phyloP scores from a whole-genome alignment of 2,329 filamentous ascomycete species.

The Coniella vitis region DNA sequence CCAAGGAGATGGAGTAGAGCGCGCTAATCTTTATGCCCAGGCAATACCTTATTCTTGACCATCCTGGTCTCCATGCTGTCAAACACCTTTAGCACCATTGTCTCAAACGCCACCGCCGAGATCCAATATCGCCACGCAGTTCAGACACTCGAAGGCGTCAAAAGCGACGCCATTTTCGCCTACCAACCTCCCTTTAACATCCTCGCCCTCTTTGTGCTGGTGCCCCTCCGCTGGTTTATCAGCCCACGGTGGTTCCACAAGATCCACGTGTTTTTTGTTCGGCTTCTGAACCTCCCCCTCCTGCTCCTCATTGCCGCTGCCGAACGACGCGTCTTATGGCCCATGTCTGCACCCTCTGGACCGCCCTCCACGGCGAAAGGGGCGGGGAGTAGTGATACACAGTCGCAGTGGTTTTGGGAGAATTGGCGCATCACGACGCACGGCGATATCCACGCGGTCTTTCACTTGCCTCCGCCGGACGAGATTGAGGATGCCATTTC shows the following conservation, averaged over 20 bases:
- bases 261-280: slow-evolving; percentile 72
- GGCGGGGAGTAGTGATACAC: slow-evolving; percentile 16
- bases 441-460: slow-evolving; percentile 65
- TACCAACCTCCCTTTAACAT: slow-evolving; percentile 83
- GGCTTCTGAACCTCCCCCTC: slow-evolving; percentile 67
- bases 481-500: slow-evolving; percentile 49
- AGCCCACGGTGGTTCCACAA: slow-evolving; percentile 86
- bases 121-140: slow-evolving; percentile 78
- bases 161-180: slow-evolving; percentile 74
- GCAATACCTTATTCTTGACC: slow-evolving; percentile 83
- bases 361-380: background rate
- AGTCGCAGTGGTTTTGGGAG: slow-evolving; percentile 53
- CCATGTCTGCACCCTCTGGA: slow-evolving; percentile 19
- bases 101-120: slow-evolving; percentile 70
- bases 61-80: slow-evolving; percentile 82
- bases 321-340: slow-evolving; percentile 66
- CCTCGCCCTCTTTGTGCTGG: slow-evolving; percentile 63
- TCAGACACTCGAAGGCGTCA: slow-evolving; percentile 77
- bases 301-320: slow-evolving; percentile 63
- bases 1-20: background rate
- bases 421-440: slow-evolving; percentile 63
- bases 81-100: slow-evolving; percentile 76
- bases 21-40: background rate
- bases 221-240: slow-evolving; percentile 72
- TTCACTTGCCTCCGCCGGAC: slow-evolving; percentile 63